These are phyloP conservation scores for Chlamydomonas asymmetrica DNA, from an alignment of 139 green algal genomes.

Conservation along the genomic window DNA sequence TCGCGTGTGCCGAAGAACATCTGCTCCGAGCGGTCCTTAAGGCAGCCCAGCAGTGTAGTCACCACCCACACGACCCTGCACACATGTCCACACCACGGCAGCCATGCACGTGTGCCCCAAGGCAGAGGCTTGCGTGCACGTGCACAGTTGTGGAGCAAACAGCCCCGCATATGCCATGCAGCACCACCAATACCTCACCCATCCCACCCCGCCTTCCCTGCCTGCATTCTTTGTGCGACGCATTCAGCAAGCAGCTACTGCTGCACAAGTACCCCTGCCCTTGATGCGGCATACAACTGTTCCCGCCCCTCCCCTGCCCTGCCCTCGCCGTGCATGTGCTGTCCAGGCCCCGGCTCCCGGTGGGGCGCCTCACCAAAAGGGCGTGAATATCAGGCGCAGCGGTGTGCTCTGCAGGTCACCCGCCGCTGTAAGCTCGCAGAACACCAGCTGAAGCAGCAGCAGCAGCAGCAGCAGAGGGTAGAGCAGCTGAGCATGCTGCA, in stretches of 20 bases:
- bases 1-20: slow-evolving; percentile 50
- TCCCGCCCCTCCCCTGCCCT: too few relatives aligned
- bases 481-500: background rate
- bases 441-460: slow-evolving; percentile 12
- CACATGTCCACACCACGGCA: background rate
- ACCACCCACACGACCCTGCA: slow-evolving; percentile 48
- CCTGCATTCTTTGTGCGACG: too few relatives aligned
- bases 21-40: slow-evolving; percentile 46
- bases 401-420: background rate
- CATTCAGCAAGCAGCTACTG: too few relatives aligned
- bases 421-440: slow-evolving; percentile 4
- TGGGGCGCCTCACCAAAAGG: slow-evolving; percentile 11
- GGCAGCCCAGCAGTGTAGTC: slow-evolving; percentile 23
- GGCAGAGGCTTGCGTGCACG: background rate
- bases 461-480: background rate
- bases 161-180: background rate
- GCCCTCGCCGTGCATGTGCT: background rate
- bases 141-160: background rate
- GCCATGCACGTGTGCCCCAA: background rate
- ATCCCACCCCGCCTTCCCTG: background rate
- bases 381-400: slow-evolving; percentile 23
- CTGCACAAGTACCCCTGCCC: too few relatives aligned
- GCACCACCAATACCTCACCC: background rate
- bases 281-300: too few relatives aligned
- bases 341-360: background rate